Percentiles rank a stretch among this genome's conserved stretches.
phyloP scores from a whole-genome alignment of 345 rosid species.

The Eucalyptus sp. region DNA sequence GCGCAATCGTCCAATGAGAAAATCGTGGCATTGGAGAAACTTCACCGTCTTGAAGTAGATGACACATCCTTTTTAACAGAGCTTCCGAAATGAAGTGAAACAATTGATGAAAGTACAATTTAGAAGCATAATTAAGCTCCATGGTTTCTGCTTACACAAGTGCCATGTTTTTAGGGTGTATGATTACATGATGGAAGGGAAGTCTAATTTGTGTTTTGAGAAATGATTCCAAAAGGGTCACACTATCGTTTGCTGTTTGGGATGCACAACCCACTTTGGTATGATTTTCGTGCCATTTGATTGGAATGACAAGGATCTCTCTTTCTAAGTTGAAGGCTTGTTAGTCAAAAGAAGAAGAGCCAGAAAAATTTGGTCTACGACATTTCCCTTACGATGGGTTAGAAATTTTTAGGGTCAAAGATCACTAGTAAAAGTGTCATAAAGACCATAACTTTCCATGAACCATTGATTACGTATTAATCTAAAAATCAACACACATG shows the following conservation, averaged over 20 bases:
- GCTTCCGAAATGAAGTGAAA: too few relatives aligned
- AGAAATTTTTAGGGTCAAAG: neutral
- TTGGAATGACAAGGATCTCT: too few relatives aligned
- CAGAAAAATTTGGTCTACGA: too few relatives aligned
- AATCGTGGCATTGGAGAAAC: too few relatives aligned
- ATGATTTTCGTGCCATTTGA: neutral
- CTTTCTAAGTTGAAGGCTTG: neutral
- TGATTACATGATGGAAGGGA: neutral
- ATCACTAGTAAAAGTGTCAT: neutral
- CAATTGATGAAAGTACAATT: too few relatives aligned
- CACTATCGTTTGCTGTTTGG: neutral
- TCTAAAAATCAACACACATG: neutral
- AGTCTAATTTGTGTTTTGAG: neutral
- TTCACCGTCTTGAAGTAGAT: too few relatives aligned
- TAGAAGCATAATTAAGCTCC: too few relatives aligned
- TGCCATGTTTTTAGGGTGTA: too few relatives aligned
- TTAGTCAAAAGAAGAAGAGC: neutral
- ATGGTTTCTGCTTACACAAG: too few relatives aligned
- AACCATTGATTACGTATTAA: neutral
- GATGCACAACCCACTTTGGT: neutral
- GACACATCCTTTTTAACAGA: too few relatives aligned
- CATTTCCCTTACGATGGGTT: too few relatives aligned
- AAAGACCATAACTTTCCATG: neutral
- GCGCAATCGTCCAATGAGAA: fast-evolving
- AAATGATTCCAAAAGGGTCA: neutral